A percentile compares a stretch with the other conserved stretches of the same genome.
Evolutionary conservation across 2,329 filamentous ascomycete species (phyloP).

Genomic region (Aspergillus latus): DNA sequence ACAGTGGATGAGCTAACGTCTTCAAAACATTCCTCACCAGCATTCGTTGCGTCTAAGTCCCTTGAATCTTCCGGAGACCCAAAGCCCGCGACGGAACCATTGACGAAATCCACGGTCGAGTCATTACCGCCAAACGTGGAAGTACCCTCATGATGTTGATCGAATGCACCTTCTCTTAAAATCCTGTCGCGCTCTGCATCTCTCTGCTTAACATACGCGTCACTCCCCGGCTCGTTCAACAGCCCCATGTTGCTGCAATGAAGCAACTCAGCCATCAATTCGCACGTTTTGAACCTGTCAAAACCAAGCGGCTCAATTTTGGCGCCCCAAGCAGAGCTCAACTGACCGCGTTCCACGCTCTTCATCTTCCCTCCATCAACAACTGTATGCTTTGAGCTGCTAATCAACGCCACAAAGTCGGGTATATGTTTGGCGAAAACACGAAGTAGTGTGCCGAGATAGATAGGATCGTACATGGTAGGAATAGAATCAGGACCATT

Average conservation of each 20-base stretch:
- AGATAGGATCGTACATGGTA: conserved; percentile 88
- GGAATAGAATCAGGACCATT: conserved; percentile 76
- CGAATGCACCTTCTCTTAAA: conserved; percentile 72
- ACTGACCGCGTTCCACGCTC: conserved; percentile 68
- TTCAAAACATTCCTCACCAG: conserved; percentile 88
- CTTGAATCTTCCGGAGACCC: conserved; percentile 65
- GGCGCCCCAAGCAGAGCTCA: conserved; percentile 84
- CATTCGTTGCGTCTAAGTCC: conserved; percentile 74
- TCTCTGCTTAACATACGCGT: conserved; percentile 76
- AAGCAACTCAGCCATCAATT: conserved; percentile 94
- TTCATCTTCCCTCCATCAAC: conserved; percentile 56
- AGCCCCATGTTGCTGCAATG: conserved; percentile 99
- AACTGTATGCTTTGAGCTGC: conserved; percentile 65
- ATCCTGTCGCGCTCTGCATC: conserved; percentile 80
- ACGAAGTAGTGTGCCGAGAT: conserved; percentile 83
- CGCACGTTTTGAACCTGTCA: conserved; percentile 97
- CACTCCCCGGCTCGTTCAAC: conserved; percentile 85
- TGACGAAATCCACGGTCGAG: conserved; percentile 45
- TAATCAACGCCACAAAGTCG: conserved; percentile 88
- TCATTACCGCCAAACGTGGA: conserved; percentile 59
- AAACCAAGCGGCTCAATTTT: conserved; percentile 94
- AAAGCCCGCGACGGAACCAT: conserved; percentile 43
- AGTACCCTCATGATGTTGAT: conserved; percentile 45
- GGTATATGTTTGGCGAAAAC: conserved; percentile 89
- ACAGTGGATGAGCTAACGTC: conserved; percentile 73